A percentile compares a stretch with the other conserved stretches of the same genome.
Conservation (phyloP, 257 asterid species). For the Gentiana dahurica region DNA sequence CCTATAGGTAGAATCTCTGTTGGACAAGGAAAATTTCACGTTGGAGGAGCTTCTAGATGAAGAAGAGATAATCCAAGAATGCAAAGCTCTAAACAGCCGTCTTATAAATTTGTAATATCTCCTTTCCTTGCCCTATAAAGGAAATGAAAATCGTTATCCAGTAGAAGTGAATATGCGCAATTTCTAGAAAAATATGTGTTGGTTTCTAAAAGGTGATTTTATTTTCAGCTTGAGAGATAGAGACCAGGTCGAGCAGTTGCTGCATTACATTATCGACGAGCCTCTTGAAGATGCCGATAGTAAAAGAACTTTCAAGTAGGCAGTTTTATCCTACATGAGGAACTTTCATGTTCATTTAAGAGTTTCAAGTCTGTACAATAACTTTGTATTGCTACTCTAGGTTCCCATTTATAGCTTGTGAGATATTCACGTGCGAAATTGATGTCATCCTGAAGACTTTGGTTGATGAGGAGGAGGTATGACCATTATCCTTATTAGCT, state of each 20-base stretch:
- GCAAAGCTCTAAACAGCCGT: slow-evolving; percentile 96
- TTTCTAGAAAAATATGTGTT: no score
- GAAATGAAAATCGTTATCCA: no score
- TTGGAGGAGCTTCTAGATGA: slow-evolving; percentile 98
- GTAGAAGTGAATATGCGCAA: no score
- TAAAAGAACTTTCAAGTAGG: slow-evolving; percentile 86
- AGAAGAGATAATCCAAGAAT: slow-evolving; percentile 98
- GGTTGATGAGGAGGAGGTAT: slow-evolving; percentile 95
- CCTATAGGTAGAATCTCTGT: slow-evolving; percentile 76
- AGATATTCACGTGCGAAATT: slow-evolving; percentile 91
- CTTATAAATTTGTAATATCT: slow-evolving; percentile 78
- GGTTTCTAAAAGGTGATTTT: not conserved
- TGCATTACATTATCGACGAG: slow-evolving; percentile 73
- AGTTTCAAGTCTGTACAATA: not conserved
- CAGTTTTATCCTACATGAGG: slow-evolving; percentile 1
- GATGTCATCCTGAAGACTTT: slow-evolving; percentile 91
- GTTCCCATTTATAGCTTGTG: slow-evolving; percentile 98
- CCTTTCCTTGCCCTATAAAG: not conserved
- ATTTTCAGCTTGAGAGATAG: slow-evolving; percentile 81
- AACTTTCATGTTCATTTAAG: not conserved
- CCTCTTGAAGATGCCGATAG: slow-evolving; percentile 86
- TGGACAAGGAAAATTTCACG: slow-evolving; percentile 81
- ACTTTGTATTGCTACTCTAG: slow-evolving; percentile 24
- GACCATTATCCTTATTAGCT: slow-evolving; percentile 4
- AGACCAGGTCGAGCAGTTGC: slow-evolving; percentile 82